phyloP scores from a whole-genome alignment of 257 asterid species.

The Ophiorrhiza pumila region DNA sequence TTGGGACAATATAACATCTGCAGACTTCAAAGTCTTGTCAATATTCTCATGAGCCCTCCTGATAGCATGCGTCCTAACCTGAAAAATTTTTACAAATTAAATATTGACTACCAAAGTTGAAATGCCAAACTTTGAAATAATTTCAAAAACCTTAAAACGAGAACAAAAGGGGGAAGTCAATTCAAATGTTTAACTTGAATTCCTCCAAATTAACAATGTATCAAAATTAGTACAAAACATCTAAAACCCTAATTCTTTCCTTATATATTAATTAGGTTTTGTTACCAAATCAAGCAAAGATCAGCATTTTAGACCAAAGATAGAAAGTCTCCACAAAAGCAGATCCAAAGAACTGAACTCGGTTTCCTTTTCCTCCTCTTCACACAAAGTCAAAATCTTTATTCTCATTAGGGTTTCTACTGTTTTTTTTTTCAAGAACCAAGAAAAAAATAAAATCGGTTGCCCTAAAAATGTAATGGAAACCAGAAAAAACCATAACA shows the following conservation, averaged over 20 bases:
- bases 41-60: constrained; percentile 96
- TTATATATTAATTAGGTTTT: neutral
- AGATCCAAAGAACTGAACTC: constrained; percentile 17
- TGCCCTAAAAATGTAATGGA: neutral
- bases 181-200: neutral
- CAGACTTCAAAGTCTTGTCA: constrained; percentile 91
- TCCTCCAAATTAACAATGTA: neutral
- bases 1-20: constrained; percentile 84
- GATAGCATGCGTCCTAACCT: constrained; percentile 95
- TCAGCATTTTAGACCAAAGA: neutral
- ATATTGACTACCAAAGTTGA: constrained; percentile 8
- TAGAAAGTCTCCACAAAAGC: constrained; percentile 5
- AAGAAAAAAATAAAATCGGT: neutral
- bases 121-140: neutral
- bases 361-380: neutral
- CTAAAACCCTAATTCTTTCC: neutral
- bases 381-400: neutral
- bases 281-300: constrained; percentile 15
- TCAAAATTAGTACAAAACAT: neutral
- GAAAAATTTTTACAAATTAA: constrained; percentile 21
- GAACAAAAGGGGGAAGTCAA: neutral
- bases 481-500: neutral
- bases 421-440: neutral
- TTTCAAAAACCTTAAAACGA: no score
- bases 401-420: neutral